Evolutionary conservation across 768 basidiomycete genomes (phyloP), one percentile per base, ranked within the genome.

Genomic region (Sporobolomyces pararoseus): DNA sequence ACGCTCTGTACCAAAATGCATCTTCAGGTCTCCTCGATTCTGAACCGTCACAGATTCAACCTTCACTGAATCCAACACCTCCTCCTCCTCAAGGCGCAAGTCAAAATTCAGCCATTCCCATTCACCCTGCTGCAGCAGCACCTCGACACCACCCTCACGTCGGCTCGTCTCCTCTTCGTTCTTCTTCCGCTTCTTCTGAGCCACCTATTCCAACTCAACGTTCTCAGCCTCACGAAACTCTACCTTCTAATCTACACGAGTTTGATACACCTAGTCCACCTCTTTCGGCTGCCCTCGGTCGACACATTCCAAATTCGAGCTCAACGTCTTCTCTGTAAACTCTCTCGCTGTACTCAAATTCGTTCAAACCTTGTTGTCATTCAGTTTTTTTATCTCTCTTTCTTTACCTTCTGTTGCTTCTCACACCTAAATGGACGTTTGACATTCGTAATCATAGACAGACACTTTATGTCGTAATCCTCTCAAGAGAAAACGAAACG

Each of bases 1-100:
- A 62, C 47, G 59, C 69, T 3, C 59, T 70, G 9, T 70, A 70
- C 46, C 47, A 65, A 13, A 46, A 37, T 4, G 69, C 69, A 0
- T 47, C 63, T 0, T 61, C 59, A 0, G 69, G 69, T 29, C 44
- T 44, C 9, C 68, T 63, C 39, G 46, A 23, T 10, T 16, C 61
- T 23, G 58, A 53, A 9, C 35, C 34, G 31, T 9, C 23, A 17
- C 42, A 34, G 25, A 25, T 13, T 12, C 66, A 29, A 3, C 53
- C 37, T 2, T 25, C 14, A 32, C 19, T 34, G 14, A 6, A 29
- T 35, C 44, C 46, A 14, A 44, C 39, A 14, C 42, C 21, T 21
- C 42, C 25, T 16, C 37, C 19, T 44, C 52, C 53, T 23, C 42
- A 10, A 17, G 17, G 17, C 39, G 17, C 64, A 13, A 49, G 34